Percentiles rank a stretch among this genome's conserved stretches.
Evolutionary conservation across 176 grass and related monocot genomes (phyloP).

Genomic region (Thinopyrum elongatum): DNA sequence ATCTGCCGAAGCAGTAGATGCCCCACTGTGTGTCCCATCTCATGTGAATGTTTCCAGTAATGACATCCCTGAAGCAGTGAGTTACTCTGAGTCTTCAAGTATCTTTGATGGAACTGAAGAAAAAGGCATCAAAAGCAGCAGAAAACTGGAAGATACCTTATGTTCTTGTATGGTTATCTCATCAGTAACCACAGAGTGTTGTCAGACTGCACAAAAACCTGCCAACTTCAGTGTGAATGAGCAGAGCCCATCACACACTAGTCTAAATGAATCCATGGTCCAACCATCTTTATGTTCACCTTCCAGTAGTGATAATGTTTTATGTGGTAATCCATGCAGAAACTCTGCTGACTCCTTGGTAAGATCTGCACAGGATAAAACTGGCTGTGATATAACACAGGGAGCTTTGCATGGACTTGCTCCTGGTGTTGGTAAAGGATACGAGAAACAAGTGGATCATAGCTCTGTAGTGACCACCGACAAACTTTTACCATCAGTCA

Average conservation of each 20-base stretch:
- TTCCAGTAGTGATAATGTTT: slow-evolving; percentile 24
- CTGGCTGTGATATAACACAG: slow-evolving; percentile 14
- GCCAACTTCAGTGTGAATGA: slow-evolving; percentile 17
- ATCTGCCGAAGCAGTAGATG: slow-evolving; percentile 26
- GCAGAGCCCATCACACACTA: slow-evolving; percentile 15
- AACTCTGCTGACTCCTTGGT: slow-evolving; percentile 33
- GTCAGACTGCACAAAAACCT: slow-evolving; percentile 33
- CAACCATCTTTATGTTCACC: slow-evolving; percentile 34
- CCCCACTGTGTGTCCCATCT: slow-evolving; percentile 10
- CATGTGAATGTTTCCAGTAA: slow-evolving; percentile 26
- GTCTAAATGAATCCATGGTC: slow-evolving; percentile 17
- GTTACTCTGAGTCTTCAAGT: slow-evolving; percentile 36
- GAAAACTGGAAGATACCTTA: slow-evolving; percentile 17
- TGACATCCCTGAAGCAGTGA: slow-evolving; percentile 33
- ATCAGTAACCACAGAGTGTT: slow-evolving; percentile 25
- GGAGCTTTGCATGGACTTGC: not conserved
- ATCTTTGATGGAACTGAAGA: slow-evolving; percentile 17
- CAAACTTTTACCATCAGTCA: slow-evolving; percentile 34
- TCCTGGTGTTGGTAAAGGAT: slow-evolving; percentile 18
- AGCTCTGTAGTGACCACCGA: slow-evolving; percentile 26
- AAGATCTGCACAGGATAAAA: slow-evolving; percentile 36
- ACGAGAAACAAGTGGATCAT: slow-evolving; percentile 32
- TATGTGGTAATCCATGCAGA: slow-evolving; percentile 29
- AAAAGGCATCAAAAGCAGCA: slow-evolving; percentile 28
- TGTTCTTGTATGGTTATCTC: slow-evolving; percentile 23